Base-by-base conservation (phyloP, 73 alveolate genomes). In the Tetrahymena borealis region DNA sequence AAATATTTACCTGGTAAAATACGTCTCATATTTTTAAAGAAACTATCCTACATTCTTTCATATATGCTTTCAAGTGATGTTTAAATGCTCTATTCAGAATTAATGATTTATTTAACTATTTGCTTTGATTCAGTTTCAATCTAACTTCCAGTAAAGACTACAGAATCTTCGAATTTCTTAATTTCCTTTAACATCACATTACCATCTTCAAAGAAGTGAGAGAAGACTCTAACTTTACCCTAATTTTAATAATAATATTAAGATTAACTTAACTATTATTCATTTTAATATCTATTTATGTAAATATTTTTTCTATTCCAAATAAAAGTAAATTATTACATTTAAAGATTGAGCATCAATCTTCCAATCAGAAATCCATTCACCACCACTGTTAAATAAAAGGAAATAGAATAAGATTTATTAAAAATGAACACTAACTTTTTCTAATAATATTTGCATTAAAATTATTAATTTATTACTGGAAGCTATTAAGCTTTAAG, bases 341-440 rank as follows among this genome's bases (percentile, higher is more conserved):
- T 60, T 9, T n/a, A 60, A 60, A 16, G 33, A 18, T 20, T 13
- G 4, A 32, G 3, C 28, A n/a, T 60, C 35, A n/a, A 60, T 60
- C 85, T 60, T 60, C 85, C 85, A 60, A 60, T 60, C 85, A 60
- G 85, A 60, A n/a, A 18, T 60, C 85, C 85, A 60, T 60, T 60
- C 85, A 24, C 85, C 85, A 24, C 85, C 85, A 60, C 85, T 60
- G n/a, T 2, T 60, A 60, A 40, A 40, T 40, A 40, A 60, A 60
- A 2, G 43, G 12, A 9, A 9, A 39, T 39, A 9, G 12, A 39
- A 39, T 39, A 39, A 9, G 12, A 9, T 39, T 39, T 9, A 7
- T 39, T 39, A 39, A 39, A 39, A 39, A 41, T 18, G 33, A 41
- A 18, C 1, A 4, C 20, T 41, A 18, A 7, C 20, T 18, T 4